These are phyloP conservation scores for Suhomyces sp. DNA, from an alignment of 805 yeast species.

Conservation along the genomic window DNA sequence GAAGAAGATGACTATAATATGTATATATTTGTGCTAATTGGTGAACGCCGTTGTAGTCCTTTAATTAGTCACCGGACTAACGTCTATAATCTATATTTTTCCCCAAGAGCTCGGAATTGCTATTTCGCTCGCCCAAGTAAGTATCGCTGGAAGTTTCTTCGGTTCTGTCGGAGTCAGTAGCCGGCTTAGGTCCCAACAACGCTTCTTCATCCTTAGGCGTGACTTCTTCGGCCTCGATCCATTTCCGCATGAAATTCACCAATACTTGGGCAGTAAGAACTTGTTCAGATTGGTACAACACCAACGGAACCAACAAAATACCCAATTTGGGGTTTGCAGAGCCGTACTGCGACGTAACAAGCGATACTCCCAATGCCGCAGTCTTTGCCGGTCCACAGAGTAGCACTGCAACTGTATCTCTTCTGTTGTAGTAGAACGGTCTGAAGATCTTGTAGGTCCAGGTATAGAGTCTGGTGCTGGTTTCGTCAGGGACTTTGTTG, in stretches of 20 bases:
- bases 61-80: neutral
- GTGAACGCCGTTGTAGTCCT: neutral
- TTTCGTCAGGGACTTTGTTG: constrained; percentile 45
- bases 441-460: constrained; percentile 42
- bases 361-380: constrained; percentile 86
- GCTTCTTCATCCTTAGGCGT: constrained; percentile 14
- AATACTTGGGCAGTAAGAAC: constrained; percentile 76
- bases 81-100: neutral
- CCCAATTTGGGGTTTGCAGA: constrained; percentile 59
- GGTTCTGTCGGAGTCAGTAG: neutral
- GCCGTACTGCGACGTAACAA: constrained; percentile 80
- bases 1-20: too few species aligned
- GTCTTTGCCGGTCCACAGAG: constrained; percentile 92
- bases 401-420: constrained; percentile 76
- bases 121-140: neutral
- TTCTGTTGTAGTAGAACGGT: constrained; percentile 69
- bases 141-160: neutral
- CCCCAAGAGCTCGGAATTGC: neutral
- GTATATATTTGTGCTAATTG: too few species aligned
- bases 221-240: constrained; percentile 51
- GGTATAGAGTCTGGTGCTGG: constrained; percentile 44
- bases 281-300: constrained; percentile 83
- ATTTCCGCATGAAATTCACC: constrained; percentile 61
- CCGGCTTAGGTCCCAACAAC: neutral
- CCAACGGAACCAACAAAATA: constrained; percentile 72